Evolutionary conservation across 495 filamentous ascomycete species (phyloP).

Genomic region (Talaromyces nanjingensis): DNA sequence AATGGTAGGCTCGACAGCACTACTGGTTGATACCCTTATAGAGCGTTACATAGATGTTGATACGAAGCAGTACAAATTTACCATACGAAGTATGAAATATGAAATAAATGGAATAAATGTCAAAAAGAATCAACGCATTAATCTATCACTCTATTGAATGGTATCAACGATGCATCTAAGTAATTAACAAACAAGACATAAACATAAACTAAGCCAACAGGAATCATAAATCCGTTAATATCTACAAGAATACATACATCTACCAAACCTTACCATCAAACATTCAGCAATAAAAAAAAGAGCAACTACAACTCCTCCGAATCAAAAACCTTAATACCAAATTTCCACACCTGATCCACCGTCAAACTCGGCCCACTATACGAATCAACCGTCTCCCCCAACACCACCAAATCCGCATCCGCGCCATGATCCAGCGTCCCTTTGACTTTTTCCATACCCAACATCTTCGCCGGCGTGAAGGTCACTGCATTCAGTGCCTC

Average conservation of each 20-base stretch:
- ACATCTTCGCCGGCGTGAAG: slow-evolving; percentile 62
- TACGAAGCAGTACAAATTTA: background rate
- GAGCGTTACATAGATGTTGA: slow-evolving; percentile 3
- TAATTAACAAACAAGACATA: background rate
- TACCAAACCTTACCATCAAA: background rate
- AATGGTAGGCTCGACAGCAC: background rate
- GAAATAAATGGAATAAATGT: background rate
- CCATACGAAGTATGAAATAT: background rate
- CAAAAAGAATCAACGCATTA: background rate
- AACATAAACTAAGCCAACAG: background rate
- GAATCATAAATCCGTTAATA: background rate
- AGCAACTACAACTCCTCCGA: background rate
- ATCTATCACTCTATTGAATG: background rate
- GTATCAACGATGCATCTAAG: background rate
- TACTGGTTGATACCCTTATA: slow-evolving; percentile 4
- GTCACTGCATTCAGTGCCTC: slow-evolving; percentile 66
- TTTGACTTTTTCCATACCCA: slow-evolving; percentile 60
- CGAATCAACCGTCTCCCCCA: slow-evolving; percentile 47
- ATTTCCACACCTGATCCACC: slow-evolving; percentile 74
- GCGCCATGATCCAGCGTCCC: slow-evolving; percentile 59
- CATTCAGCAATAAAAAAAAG: slow-evolving; percentile 8
- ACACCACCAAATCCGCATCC: slow-evolving; percentile 73
- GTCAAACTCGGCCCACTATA: slow-evolving; percentile 40
- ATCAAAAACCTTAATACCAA: slow-evolving; percentile 50
- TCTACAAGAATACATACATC: background rate